Conservation (phyloP, 2,329 filamentous ascomycete species). For the Aspergillus fructus region DNA sequence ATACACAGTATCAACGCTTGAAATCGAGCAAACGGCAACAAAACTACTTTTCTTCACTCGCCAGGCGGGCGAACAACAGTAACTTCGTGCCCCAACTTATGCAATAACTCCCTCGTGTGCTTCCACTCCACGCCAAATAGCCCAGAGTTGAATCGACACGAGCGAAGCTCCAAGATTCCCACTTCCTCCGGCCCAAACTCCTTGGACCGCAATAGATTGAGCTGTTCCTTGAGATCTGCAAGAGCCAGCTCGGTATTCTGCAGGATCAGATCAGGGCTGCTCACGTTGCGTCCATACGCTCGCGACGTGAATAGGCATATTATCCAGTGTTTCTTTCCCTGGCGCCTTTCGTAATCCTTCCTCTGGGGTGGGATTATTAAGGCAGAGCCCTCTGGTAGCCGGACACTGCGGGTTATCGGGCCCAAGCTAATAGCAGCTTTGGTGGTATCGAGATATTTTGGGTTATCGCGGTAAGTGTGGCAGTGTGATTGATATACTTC, state of each 20-base stretch:
- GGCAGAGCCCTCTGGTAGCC: slow-evolving; percentile 46
- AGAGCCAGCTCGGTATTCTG: slow-evolving; percentile 51
- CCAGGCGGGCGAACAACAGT: slow-evolving; percentile 32
- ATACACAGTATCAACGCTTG: neutral
- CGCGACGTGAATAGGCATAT: slow-evolving; percentile 60
- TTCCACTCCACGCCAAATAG: slow-evolving; percentile 58
- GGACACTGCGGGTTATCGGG: slow-evolving; percentile 14
- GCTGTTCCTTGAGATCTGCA: slow-evolving; percentile 46
- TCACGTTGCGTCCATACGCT: slow-evolving; percentile 46
- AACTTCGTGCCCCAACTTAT: slow-evolving; percentile 36
- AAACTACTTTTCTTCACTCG: slow-evolving; percentile 1
- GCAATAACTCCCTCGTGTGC: slow-evolving; percentile 46
- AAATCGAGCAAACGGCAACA: neutral
- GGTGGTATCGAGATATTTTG: slow-evolving; percentile 14
- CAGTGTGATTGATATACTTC: slow-evolving; percentile 51
- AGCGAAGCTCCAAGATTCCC: slow-evolving; percentile 39
- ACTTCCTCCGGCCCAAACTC: slow-evolving; percentile 3
- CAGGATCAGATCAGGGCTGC: slow-evolving; percentile 45
- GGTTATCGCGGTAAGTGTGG: slow-evolving; percentile 18
- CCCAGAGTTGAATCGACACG: slow-evolving; percentile 59
- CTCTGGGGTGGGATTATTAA: slow-evolving; percentile 55
- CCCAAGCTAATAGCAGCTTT: neutral
- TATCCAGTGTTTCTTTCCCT: slow-evolving; percentile 50
- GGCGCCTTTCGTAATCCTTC: slow-evolving; percentile 23
- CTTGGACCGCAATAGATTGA: slow-evolving; percentile 29